Evolutionary conservation across 2,329 filamentous ascomycete species (phyloP), one percentile per base, ranked within the genome.

Genomic region (Sclerotinia borealis): DNA sequence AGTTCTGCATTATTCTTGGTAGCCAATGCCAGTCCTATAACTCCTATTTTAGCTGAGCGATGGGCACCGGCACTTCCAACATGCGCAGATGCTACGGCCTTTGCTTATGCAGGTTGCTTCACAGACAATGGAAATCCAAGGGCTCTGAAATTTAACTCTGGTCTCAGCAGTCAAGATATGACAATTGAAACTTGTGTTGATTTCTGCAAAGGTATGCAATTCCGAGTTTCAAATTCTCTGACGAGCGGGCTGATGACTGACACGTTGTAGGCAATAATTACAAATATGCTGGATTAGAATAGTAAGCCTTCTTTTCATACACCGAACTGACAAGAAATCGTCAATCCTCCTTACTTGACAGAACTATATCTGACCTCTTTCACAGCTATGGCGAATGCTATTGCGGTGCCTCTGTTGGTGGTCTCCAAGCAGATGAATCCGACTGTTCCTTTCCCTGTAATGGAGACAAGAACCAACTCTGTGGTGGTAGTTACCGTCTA

Each of bases 61-160:
- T 65, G 69, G 49, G 66, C 69, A 43, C 70, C 70, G 34, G 25
- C 65, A 22, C 60, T 64, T 59, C 69, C 72, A 19, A 68, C 70
- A 48, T 74, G 72, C 29, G 63, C 51, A 27, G 51, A 69, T 37
- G 75, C 70, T 63, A 76, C 74, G 29, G 67, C 69, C 63, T 77
- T 74, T 61, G 69, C 72, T 6, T 76, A 76, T 64, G 71, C 72
- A 19, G 75, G 75, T 49, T 77, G 75, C 64, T 77, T 71, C 60
- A 9, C 58, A 22, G 74, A 76, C 58, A 65, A 66, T 22, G 68
- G 70, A 39, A 65, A 59, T 52, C 66, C 74, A 37, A 65, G 69
- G 11, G 66, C 73, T 51, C 69, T 76, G 6, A 68, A 72, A 13
- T 75, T 72, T 56, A 61, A 56, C 51, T 67, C 69, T 29, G 68